Conservation (phyloP, 108 stramenopile genomes). For the Discostella pseudostelligera region DNA sequence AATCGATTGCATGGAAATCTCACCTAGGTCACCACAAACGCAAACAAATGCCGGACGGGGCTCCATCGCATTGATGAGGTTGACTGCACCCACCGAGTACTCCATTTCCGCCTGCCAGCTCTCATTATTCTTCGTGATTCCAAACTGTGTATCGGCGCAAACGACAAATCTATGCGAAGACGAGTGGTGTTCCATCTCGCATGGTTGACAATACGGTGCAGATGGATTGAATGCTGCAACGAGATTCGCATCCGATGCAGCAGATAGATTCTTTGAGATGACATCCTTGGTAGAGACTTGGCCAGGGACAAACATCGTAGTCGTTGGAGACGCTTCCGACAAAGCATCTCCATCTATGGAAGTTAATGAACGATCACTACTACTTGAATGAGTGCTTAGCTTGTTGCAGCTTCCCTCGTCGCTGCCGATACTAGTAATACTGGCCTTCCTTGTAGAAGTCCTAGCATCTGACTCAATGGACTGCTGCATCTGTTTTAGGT, state of each 20-base stretch:
- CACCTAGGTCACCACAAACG: slow-evolving; percentile 66
- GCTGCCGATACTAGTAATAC: background rate
- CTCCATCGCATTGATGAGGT: slow-evolving; percentile 54
- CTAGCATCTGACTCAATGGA: background rate
- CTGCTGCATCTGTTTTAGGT: slow-evolving; percentile 1
- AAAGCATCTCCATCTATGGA: background rate
- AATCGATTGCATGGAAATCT: slow-evolving; percentile 1
- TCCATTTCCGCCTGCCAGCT: slow-evolving; percentile 68
- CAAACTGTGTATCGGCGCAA: slow-evolving; percentile 68
- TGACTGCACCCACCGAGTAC: slow-evolving; percentile 51
- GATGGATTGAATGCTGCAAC: background rate
- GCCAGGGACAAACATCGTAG: background rate
- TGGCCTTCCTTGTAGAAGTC: background rate
- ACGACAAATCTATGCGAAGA: slow-evolving; percentile 54
- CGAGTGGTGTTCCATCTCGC: slow-evolving; percentile 19
- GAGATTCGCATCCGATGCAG: background rate
- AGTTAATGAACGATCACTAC: background rate
- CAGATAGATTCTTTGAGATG: background rate
- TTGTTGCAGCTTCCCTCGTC: slow-evolving; percentile 1
- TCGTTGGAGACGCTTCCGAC: background rate
- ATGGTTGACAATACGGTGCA: slow-evolving; percentile 13
- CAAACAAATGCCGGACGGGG: slow-evolving; percentile 67
- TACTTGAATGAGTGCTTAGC: slow-evolving; percentile 4
- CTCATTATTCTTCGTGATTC: slow-evolving; percentile 49
- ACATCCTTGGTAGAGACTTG: background rate